These are phyloP conservation scores for Annulohypoxylon nitens DNA, from an alignment of 495 filamentous ascomycete species.

Conservation along the genomic window DNA sequence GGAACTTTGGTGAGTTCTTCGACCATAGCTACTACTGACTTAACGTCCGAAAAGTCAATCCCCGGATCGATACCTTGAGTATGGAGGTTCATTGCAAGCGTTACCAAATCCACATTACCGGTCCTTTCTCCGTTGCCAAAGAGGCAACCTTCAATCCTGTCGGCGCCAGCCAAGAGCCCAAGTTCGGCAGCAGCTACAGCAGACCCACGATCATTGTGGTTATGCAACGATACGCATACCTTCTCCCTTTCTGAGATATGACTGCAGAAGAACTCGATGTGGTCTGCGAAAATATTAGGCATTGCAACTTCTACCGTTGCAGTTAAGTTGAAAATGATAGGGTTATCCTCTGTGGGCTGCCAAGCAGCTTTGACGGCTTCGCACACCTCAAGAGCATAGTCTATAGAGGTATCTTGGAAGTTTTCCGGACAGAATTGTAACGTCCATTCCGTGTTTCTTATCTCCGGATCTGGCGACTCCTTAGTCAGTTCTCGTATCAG, in stretches of 20 bases:
- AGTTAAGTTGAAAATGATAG: neutral
- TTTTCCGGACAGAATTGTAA: neutral
- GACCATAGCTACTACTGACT: neutral
- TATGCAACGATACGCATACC: neutral
- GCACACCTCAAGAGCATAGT: neutral
- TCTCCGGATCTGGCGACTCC: neutral
- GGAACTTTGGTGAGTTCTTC: neutral
- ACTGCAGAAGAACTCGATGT: neutral
- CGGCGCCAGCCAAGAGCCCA: constrained; percentile 48
- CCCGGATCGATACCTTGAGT: constrained; percentile 22
- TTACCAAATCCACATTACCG: constrained; percentile 45
- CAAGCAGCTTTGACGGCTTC: neutral
- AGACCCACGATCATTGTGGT: neutral
- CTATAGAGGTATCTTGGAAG: neutral
- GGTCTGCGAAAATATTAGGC: neutral
- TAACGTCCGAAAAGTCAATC: neutral
- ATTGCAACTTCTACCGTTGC: neutral
- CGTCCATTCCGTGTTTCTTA: neutral
- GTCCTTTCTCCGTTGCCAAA: constrained; percentile 44
- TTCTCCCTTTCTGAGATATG: neutral
- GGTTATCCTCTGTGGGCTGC: neutral
- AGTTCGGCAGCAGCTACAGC: neutral
- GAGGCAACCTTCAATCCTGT: constrained; percentile 41
- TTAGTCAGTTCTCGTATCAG: neutral
- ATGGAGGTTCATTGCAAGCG: constrained; percentile 41